phyloP scores from a whole-genome alignment of 805 yeast species.

The Zygoascus biomembranicola region DNA sequence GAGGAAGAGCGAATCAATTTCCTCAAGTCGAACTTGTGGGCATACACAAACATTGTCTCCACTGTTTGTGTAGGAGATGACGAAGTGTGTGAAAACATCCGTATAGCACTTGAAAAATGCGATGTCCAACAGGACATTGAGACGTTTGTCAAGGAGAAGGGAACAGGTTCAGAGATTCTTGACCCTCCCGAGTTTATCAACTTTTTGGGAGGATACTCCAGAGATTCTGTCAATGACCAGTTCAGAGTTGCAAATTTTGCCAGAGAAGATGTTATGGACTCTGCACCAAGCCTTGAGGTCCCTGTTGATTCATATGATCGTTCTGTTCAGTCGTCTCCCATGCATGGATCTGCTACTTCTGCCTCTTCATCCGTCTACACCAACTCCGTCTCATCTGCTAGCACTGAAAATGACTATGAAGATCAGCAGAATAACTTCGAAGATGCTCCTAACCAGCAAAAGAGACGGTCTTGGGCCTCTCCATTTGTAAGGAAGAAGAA shows the following conservation, averaged over 20 bases:
- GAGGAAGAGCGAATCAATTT: constrained; percentile 69
- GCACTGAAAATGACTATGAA: background rate
- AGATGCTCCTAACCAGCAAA: background rate
- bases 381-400: constrained; percentile 4
- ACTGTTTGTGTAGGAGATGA: constrained; percentile 73
- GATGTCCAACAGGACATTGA: constrained; percentile 52
- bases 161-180: constrained; percentile 57
- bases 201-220: constrained; percentile 38
- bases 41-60: constrained; percentile 65
- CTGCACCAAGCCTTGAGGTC: background rate
- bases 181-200: constrained; percentile 59
- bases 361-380: constrained; percentile 2
- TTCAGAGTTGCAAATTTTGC: constrained; percentile 31
- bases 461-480: constrained; percentile 35
- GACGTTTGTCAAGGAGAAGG: constrained; percentile 43
- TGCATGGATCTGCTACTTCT: constrained; percentile 2
- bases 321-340: background rate
- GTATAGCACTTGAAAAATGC: constrained; percentile 60
- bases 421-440: constrained; percentile 2
- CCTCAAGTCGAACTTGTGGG: constrained; percentile 66
- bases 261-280: constrained; percentile 10
- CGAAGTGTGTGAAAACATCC: constrained; percentile 61
- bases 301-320: background rate
- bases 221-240: constrained; percentile 22
- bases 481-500: constrained; percentile 34